Conservation (phyloP, 108 stramenopile species). For the Chaetoceros muelleri region DNA sequence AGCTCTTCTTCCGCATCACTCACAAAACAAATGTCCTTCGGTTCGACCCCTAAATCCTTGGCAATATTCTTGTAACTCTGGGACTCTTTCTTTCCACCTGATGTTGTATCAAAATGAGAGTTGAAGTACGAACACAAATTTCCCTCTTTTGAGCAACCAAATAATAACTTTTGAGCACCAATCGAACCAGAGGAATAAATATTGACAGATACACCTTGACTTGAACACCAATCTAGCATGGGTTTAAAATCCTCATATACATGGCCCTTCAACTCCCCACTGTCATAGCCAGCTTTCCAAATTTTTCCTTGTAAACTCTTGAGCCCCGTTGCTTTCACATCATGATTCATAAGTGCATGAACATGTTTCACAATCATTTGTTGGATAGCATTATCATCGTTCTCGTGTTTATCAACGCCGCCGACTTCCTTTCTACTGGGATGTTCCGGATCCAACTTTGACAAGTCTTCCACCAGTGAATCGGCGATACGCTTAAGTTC, state of each 20-base stretch:
- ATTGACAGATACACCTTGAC: constrained; percentile 40
- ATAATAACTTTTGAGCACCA: constrained; percentile 79
- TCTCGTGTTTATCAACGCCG: neutral
- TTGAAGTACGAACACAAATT: constrained; percentile 58
- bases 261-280: constrained; percentile 68
- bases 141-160: constrained; percentile 60
- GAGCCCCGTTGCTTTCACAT: constrained; percentile 71
- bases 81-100: constrained; percentile 64
- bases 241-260: constrained; percentile 73
- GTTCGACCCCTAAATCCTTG: constrained; percentile 40
- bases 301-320: constrained; percentile 81
- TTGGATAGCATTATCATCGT: neutral
- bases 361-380: constrained; percentile 32
- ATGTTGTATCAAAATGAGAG: constrained; percentile 85
- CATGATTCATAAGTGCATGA: constrained; percentile 42
- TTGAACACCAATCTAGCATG: constrained; percentile 56
- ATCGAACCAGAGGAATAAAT: constrained; percentile 86
- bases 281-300: constrained; percentile 70
- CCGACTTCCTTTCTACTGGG: constrained; percentile 7
- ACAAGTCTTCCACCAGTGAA: constrained; percentile 20
- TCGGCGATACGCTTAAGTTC: constrained; percentile 3
- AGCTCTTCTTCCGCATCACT: constrained; percentile 82
- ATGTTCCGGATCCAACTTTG: constrained; percentile 12
- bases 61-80: constrained; percentile 68
- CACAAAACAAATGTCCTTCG: constrained; percentile 70